Conservation (phyloP, 2,329 filamentous ascomycete genomes). For the Microdochium bolleyi region DNA sequence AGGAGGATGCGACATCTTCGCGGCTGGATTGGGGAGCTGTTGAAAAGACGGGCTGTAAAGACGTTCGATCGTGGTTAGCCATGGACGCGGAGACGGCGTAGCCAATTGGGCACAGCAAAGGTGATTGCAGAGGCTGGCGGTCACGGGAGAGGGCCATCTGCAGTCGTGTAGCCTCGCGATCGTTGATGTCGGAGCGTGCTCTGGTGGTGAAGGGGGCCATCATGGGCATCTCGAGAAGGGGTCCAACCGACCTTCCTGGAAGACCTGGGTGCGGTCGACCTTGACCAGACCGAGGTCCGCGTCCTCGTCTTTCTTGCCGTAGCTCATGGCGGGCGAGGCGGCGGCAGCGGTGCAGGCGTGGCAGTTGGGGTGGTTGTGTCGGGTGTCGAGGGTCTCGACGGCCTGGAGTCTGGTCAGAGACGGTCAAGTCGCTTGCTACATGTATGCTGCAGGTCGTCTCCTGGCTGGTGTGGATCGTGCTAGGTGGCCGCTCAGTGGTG, state of each 20-base stretch:
- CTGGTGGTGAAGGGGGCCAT: not conserved
- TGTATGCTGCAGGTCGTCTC: not conserved
- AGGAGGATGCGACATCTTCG: conserved; percentile 95
- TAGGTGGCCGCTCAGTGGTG: conserved; percentile 1
- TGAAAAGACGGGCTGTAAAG: conserved; percentile 82
- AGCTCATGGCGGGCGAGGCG: conserved; percentile 65
- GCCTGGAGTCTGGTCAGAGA: conserved; percentile 9
- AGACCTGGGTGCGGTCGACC: conserved; percentile 95
- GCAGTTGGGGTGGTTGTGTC: conserved; percentile 10
- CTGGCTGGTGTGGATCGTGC: not conserved
- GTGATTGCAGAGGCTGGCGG: not conserved
- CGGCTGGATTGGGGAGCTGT: conserved; percentile 92
- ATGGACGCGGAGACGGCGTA: conserved; percentile 3
- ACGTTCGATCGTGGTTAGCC: conserved; percentile 3
- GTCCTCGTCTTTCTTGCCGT: conserved; percentile 99
- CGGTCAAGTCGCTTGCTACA: not conserved
- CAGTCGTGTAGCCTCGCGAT: not conserved
- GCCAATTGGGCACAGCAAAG: not conserved
- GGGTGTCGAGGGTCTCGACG: conserved; percentile 16
- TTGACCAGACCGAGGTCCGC: conserved; percentile 88
- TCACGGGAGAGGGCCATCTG: not conserved
- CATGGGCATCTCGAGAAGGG: conserved; percentile 8
- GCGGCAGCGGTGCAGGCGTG: conserved; percentile 6
- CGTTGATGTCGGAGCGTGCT: not conserved
- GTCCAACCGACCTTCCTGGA: conserved; percentile 78